Base-by-base conservation (phyloP, 73 alveolate species). In the Effrenium voratum region DNA sequence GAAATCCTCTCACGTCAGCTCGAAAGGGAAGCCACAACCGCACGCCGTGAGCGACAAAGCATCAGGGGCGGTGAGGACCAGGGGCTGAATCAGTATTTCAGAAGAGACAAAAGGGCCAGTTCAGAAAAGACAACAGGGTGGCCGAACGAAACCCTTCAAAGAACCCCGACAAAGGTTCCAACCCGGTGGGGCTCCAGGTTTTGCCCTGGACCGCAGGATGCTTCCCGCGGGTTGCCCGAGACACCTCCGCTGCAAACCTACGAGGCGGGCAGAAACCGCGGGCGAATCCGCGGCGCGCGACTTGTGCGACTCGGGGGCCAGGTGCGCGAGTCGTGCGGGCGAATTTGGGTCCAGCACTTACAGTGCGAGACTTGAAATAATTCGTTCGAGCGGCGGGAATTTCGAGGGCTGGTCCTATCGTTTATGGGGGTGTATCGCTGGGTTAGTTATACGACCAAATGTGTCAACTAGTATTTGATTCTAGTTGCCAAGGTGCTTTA, bases 211-310 rank as follows among this genome's bases (percentile, higher is more conserved):
- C 63, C 38, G 73, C 73, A 88, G 95, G 95, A 90, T 46, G 97
- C 97, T 2, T 46, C 97, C 26, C 75, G 97, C 30, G 97, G 97
- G 30, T 87, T 90, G 32, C 97, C 97, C 2, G 97, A 90, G 66
- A 90, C 97, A 2, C 97, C 97, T 40, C 97, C 97, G 34, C 38
- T 90, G 76, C 97, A 90, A 36, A 90, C 97, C 57, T 90, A 90
- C 75, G 97, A 90, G 88, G 97, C 83, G 92, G 41, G 60, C 26
- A 36, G 24, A 10, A 70, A 36, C 24, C 47, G 36, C 34, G 47
- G 34, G 6, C 8, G 2, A 8, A 26, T 8, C 34, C 81, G 44
- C 34, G 30, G 30, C 8, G 47, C 5, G 26, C 46, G 3, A 19
- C 44, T 4, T n/a, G 44, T 4, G 2, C 26, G 63, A 52, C 63